Evolutionary conservation across 768 basidiomycete genomes (phyloP).

Genomic region (Naganishia onofrii): DNA sequence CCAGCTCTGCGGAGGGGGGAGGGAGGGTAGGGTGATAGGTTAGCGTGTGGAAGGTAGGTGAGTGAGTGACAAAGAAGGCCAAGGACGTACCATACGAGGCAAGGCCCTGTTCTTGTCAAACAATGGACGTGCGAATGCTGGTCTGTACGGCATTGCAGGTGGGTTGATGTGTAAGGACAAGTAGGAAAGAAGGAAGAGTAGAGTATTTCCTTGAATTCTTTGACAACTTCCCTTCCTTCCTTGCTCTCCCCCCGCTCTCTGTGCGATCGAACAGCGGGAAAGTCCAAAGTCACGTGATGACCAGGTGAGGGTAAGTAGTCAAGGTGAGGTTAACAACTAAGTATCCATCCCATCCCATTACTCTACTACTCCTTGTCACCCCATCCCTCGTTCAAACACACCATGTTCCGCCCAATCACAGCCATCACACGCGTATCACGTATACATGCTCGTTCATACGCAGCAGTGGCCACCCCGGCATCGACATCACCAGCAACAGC

Average conservation of each 20-base stretch:
- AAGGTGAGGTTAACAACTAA: background rate
- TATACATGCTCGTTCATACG: no score
- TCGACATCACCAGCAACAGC: background rate
- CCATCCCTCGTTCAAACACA: no score
- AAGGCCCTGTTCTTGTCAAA: slow-evolving; percentile 48
- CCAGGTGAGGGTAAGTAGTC: background rate
- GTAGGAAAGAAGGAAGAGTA: no score
- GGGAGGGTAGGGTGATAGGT: background rate
- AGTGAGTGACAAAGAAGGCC: background rate
- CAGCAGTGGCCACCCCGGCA: background rate
- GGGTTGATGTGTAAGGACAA: background rate
- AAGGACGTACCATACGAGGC: slow-evolving; percentile 48
- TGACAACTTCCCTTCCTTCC: no score
- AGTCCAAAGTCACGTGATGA: no score
- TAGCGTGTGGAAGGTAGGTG: background rate
- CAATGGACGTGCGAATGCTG: slow-evolving; percentile 40
- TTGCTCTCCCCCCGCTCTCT: background rate
- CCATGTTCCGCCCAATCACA: slow-evolving; percentile 3
- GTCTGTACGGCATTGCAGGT: slow-evolving; percentile 43
- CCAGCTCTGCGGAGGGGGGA: slow-evolving; percentile 96
- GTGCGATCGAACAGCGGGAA: no score
- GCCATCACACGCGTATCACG: no score
- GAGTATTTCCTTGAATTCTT: no score
- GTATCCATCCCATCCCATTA: background rate
- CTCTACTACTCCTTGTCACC: background rate